Evolutionary conservation across 306 rosid genomes (phyloP), one percentile per base, ranked within the genome.

Genomic region (Vigna radiata): DNA sequence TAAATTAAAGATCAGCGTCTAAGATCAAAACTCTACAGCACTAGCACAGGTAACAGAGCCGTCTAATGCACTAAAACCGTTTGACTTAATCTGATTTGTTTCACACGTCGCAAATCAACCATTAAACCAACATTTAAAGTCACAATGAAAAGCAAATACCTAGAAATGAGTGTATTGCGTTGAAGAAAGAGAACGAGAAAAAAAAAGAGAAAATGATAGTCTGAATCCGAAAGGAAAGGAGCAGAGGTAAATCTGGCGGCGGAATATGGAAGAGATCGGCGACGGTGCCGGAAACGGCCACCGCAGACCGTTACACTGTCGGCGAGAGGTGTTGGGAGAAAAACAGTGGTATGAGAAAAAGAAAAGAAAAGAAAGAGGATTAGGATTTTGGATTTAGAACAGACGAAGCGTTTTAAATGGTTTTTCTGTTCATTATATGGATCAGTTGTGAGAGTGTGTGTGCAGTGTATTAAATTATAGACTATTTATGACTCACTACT

Each of bases 261-360:
- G 62, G 46, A 31, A 8, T 9, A 39, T 7, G 44, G 44, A 41
- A 41, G 46, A 80, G 87, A 88, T 85, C 89, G 70, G 79, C 75
- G 83, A 72, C 65, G 83, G 81, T 80, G 15, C 49, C 49, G 83
- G 70, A 78, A 81, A 75, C 79, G 81, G 77, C 67, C 70, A 49
- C 80, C 68, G 84, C 68, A 87, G 79, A 66, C 84, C 78, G 93
- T 86, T 83, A 60, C 84, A 83, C 15, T 86, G 87, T 85, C 89
- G 90, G 92, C 86, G 77, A 71, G 77, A 71, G 77, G 60, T 79
- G 70, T 5, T 36, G 36, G 15, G 0, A 44, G 18, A 59, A 63
- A 33, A 53, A 53, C 19, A 71, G 50, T 10, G 6, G 1, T 49
- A 41, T 12, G 21, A 19, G 31, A 44, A 7, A 43, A 2, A 44